Conservation (phyloP, 495 filamentous ascomycete species). For the Letharia lupina region DNA sequence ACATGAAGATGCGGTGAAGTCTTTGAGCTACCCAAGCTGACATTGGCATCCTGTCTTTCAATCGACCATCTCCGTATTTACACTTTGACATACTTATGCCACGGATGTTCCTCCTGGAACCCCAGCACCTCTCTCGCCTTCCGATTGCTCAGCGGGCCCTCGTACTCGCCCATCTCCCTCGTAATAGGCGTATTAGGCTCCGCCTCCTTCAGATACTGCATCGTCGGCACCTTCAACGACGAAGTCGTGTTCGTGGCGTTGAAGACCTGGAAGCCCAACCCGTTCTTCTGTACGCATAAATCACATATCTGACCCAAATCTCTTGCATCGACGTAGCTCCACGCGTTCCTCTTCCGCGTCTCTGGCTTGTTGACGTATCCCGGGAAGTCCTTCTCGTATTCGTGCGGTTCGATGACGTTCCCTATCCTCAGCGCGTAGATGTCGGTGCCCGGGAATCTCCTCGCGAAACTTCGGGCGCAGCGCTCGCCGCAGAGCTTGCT, state of each 20-base stretch:
- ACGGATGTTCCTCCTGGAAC: slow-evolving; percentile 48
- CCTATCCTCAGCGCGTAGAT: slow-evolving; percentile 54
- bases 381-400: slow-evolving; percentile 46
- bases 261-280: slow-evolving; percentile 52
- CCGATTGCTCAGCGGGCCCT: slow-evolving; percentile 50
- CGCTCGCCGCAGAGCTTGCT: slow-evolving; percentile 52
- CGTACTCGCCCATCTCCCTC: slow-evolving; percentile 44
- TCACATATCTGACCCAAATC: slow-evolving; percentile 54
- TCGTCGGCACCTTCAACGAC: slow-evolving; percentile 39
- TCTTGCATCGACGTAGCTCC: slow-evolving; percentile 52
- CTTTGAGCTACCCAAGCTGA: too few species aligned
- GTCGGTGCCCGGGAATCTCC: slow-evolving; percentile 42
- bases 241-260: slow-evolving; percentile 55
- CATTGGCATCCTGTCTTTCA: background rate
- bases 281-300: slow-evolving; percentile 39
- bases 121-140: slow-evolving; percentile 52
- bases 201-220: slow-evolving; percentile 40
- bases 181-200: slow-evolving; percentile 41
- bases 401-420: slow-evolving; percentile 50
- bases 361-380: slow-evolving; percentile 41
- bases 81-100: slow-evolving; percentile 33
- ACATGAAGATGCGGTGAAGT: too few species aligned
- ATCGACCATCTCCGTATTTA: background rate
- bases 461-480: slow-evolving; percentile 46
- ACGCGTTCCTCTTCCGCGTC: slow-evolving; percentile 46